phyloP scores from a whole-genome alignment of 73 alveolate species.

The Tetrahymena malaccensis region DNA sequence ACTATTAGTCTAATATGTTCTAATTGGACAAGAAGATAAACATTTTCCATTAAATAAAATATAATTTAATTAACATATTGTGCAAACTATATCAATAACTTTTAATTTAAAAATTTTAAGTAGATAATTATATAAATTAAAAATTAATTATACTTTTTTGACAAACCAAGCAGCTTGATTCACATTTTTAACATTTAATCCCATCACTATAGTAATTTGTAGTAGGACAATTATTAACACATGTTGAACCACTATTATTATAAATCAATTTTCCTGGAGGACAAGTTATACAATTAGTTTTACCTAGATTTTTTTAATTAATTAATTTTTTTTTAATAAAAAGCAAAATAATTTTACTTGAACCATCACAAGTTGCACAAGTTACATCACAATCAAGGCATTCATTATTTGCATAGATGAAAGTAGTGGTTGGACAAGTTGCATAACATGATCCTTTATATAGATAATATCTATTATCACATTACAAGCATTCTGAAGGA shows the following conservation, averaged over 20 bases:
- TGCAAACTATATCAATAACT: no score
- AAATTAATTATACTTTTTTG: no score
- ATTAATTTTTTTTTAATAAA: no score
- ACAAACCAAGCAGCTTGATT: not conserved
- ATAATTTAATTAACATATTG: no score
- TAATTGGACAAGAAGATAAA: no score
- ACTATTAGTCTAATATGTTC: no score
- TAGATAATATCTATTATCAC: not conserved
- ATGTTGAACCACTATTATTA: not conserved
- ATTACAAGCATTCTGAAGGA: not conserved
- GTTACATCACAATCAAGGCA: not conserved
- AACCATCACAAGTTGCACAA: not conserved
- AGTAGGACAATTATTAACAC: not conserved
- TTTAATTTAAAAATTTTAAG: no score
- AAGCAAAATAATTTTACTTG: not conserved
- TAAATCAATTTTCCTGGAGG: not conserved
- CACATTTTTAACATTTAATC: not conserved
- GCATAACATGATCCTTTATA: not conserved
- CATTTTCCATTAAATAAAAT: no score
- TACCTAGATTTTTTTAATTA: not conserved
- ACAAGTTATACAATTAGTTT: not conserved
- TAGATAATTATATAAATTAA: no score
- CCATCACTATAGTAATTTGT: not conserved
- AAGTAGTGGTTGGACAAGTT: not conserved
- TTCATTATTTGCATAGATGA: not conserved